A percentile compares a stretch with the other conserved stretches of the same genome.
Evolutionary conservation across 441 rosid genomes (phyloP).

Genomic region (Adansonia rubrostipa): DNA sequence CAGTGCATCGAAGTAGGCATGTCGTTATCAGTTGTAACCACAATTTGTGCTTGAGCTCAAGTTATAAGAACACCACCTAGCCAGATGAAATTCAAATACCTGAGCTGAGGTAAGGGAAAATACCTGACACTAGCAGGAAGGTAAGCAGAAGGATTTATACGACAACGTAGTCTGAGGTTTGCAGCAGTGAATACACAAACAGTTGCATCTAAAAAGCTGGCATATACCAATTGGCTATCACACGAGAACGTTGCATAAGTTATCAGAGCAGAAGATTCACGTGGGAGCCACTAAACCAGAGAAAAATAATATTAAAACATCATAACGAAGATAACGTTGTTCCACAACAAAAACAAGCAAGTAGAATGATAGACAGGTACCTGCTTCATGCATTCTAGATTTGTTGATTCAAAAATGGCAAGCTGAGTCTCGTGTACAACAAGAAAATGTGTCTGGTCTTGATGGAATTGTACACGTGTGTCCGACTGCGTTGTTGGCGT

Average conservation of each 20-base stretch:
- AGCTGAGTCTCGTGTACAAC: constrained; percentile 94
- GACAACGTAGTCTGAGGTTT: constrained; percentile 80
- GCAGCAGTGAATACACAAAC: constrained; percentile 81
- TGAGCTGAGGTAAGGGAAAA: neutral
- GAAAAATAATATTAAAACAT: constrained; percentile 3
- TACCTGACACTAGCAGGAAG: constrained; percentile 73
- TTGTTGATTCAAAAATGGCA: constrained; percentile 86
- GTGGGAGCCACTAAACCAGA: constrained; percentile 66
- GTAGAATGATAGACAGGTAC: constrained; percentile 34
- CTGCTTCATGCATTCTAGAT: constrained; percentile 90
- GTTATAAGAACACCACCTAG: neutral
- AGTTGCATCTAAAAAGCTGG: constrained; percentile 83
- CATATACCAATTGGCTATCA: constrained; percentile 90
- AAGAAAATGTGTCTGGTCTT: constrained; percentile 87
- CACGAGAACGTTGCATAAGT: constrained; percentile 94
- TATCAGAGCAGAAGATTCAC: constrained; percentile 78
- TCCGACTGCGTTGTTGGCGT: constrained; percentile 63
- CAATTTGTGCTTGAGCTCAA: neutral
- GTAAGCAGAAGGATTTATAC: constrained; percentile 79
- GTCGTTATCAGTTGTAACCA: neutral
- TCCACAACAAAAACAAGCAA: neutral
- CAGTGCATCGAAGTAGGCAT: neutral
- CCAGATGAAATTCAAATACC: neutral
- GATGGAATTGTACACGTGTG: constrained; percentile 96
- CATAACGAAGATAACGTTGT: neutral